Conservation (phyloP, 176 grass and related monocot species). For the Zea luxurians region DNA sequence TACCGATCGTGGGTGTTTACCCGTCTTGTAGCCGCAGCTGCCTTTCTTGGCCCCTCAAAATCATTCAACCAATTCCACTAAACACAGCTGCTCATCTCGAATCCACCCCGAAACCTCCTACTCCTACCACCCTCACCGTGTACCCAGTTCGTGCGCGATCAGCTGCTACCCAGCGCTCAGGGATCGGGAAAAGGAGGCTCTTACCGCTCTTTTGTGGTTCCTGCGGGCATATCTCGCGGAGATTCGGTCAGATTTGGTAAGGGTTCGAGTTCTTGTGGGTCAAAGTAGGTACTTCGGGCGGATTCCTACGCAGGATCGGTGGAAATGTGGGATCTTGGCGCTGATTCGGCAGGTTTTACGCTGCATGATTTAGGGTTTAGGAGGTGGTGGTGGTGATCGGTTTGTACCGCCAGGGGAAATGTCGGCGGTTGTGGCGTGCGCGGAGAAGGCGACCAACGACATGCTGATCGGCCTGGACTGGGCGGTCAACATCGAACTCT, state of each 20-base stretch:
- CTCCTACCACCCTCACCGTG: not conserved
- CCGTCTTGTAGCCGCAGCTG: slow-evolving; percentile 2
- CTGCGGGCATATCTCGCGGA: slow-evolving; percentile 24
- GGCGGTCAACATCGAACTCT: slow-evolving; percentile 96
- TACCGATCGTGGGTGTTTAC: not conserved
- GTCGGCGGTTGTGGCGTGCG: slow-evolving; percentile 59
- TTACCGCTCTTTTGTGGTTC: slow-evolving; percentile 1
- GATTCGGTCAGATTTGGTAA: slow-evolving; percentile 44
- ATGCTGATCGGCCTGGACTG: slow-evolving; percentile 92
- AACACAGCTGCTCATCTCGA: slow-evolving; percentile 20
- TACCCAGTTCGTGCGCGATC: not conserved
- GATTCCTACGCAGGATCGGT: not conserved
- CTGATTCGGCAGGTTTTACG: slow-evolving; percentile 16
- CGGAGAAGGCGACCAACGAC: slow-evolving; percentile 89
- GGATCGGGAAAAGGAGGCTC: slow-evolving; percentile 19
- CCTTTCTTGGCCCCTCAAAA: slow-evolving; percentile 24
- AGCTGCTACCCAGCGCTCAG: not conserved
- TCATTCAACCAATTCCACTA: slow-evolving; percentile 45
- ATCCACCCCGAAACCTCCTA: too few relatives aligned
- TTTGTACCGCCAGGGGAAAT: slow-evolving; percentile 20
- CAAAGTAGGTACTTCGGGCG: not conserved
- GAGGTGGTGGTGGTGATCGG: not conserved
- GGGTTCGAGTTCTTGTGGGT: not conserved
- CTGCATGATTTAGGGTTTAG: slow-evolving; percentile 46
- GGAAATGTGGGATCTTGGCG: slow-evolving; percentile 27